A percentile compares a stretch with the other conserved stretches of the same genome.
These are phyloP conservation scores for Gloeophyllum trabeum DNA, from an alignment of 768 basidiomycete genomes.

Conservation along the genomic window DNA sequence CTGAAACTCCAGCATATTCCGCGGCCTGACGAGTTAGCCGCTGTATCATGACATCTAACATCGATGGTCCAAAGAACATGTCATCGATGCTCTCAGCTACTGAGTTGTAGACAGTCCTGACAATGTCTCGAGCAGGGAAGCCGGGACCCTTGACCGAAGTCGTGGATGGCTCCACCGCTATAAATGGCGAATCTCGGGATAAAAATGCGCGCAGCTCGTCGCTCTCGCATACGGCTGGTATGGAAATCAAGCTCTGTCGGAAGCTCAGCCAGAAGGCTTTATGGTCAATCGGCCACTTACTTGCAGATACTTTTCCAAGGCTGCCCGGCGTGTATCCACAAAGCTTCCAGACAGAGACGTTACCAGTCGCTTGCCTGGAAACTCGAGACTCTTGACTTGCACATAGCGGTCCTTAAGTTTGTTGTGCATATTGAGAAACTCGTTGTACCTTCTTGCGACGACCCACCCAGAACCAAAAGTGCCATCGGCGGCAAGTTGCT, in stretches of 20 bases:
- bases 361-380: slow-evolving; percentile 91
- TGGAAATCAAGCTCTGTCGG: slow-evolving; percentile 56
- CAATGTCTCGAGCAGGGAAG: slow-evolving; percentile 65
- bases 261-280: slow-evolving; percentile 2
- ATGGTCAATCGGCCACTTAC: slow-evolving; percentile 27
- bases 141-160: slow-evolving; percentile 27
- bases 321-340: slow-evolving; percentile 67
- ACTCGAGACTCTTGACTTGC: slow-evolving; percentile 62
- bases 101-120: slow-evolving; percentile 81
- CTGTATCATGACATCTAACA: slow-evolving; percentile 92
- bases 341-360: slow-evolving; percentile 81
- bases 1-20: slow-evolving; percentile 77
- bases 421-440: slow-evolving; percentile 85
- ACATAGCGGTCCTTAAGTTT: slow-evolving; percentile 69
- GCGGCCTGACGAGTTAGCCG: slow-evolving; percentile 84
- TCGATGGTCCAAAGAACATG: slow-evolving; percentile 91
- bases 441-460: slow-evolving; percentile 87
- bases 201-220: slow-evolving; percentile 76
- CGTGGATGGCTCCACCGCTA: slow-evolving; percentile 35
- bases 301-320: slow-evolving; percentile 86
- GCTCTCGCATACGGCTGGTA: slow-evolving; percentile 71
- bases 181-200: slow-evolving; percentile 79
- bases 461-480: slow-evolving; percentile 84
- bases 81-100: slow-evolving; percentile 95
- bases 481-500: slow-evolving; percentile 75